A percentile compares a stretch with the other conserved stretches of the same genome.
These are phyloP conservation scores for Bipolaris sorokiniana DNA, from an alignment of 2,329 filamentous ascomycete species.

Conservation along the genomic window DNA sequence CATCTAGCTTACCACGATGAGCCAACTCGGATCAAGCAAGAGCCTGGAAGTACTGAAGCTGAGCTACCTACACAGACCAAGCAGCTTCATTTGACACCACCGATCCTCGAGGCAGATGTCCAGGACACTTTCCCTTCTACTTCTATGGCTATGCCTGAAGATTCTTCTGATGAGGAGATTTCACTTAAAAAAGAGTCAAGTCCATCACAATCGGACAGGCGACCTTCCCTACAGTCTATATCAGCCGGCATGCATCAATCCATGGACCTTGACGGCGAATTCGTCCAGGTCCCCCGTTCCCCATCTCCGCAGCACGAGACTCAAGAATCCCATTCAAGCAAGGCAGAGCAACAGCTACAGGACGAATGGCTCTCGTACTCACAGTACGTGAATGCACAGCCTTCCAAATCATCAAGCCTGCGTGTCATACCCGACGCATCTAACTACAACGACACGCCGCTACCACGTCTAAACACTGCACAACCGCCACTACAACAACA, in stretches of 20 bases:
- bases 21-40: conserved; percentile 2
- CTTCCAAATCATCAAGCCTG: conserved; percentile 37
- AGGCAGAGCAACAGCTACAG: conserved; percentile 44
- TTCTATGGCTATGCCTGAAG: conserved; percentile 35
- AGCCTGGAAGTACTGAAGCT: conserved; percentile 10
- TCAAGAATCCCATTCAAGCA: conserved; percentile 39
- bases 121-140: conserved; percentile 32
- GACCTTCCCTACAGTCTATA: neutral
- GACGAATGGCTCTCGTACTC: conserved; percentile 42
- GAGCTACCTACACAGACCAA: conserved; percentile 1
- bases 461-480: neutral
- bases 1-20: neutral
- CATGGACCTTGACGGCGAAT: conserved; percentile 25
- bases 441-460: conserved; percentile 38
- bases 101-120: conserved; percentile 6
- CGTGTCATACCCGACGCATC: conserved; percentile 31
- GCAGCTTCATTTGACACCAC: conserved; percentile 22
- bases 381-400: conserved; percentile 31
- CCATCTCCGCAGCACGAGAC: conserved; percentile 28
- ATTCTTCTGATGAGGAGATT: conserved; percentile 26
- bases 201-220: conserved; percentile 9
- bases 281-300: conserved; percentile 34
- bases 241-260: conserved; percentile 16
- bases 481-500: neutral
- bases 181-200: conserved; percentile 6